Evolutionary conservation across 495 filamentous ascomycete genomes (phyloP).

Genomic region (Durotheca rogersii): DNA sequence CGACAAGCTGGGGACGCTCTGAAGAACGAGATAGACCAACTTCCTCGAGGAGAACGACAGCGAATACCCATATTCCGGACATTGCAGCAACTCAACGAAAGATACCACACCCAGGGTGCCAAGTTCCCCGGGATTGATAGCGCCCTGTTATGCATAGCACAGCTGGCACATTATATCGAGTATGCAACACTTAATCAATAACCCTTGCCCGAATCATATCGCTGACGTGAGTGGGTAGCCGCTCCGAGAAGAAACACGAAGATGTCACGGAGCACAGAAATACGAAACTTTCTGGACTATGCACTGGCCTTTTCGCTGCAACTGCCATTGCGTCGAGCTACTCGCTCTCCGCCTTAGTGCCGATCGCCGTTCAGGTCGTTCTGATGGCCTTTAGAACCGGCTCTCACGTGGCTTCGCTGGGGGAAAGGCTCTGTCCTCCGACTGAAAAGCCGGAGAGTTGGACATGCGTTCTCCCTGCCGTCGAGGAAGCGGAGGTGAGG

Average conservation of each 20-base stretch:
- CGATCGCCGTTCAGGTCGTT: slow-evolving; percentile 67
- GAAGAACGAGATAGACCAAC: slow-evolving; percentile 60
- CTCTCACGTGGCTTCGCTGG: slow-evolving; percentile 55
- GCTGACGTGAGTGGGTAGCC: slow-evolving; percentile 38
- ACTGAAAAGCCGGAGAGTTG: slow-evolving; percentile 54
- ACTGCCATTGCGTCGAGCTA: slow-evolving; percentile 67
- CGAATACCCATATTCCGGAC: slow-evolving; percentile 68
- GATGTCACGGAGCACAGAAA: slow-evolving; percentile 44
- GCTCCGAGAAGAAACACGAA: slow-evolving; percentile 47
- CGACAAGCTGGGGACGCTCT: slow-evolving; percentile 62
- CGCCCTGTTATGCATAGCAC: slow-evolving; percentile 66
- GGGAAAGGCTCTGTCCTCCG: slow-evolving; percentile 51
- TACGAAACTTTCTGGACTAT: slow-evolving; percentile 62
- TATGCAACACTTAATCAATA: slow-evolving; percentile 44
- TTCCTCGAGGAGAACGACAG: slow-evolving; percentile 60
- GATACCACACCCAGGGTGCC: slow-evolving; percentile 57
- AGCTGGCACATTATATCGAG: slow-evolving; percentile 76
- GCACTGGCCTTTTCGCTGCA: slow-evolving; percentile 72
- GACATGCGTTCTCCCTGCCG: slow-evolving; percentile 55
- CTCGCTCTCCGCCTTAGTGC: slow-evolving; percentile 67
- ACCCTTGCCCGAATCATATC: not conserved
- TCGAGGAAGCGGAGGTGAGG: slow-evolving; percentile 46
- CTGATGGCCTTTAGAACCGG: slow-evolving; percentile 73
- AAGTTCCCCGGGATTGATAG: slow-evolving; percentile 66
- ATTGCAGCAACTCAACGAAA: slow-evolving; percentile 68